Conservation (phyloP, 768 basidiomycete species). For the Mycena haematopus region DNA sequence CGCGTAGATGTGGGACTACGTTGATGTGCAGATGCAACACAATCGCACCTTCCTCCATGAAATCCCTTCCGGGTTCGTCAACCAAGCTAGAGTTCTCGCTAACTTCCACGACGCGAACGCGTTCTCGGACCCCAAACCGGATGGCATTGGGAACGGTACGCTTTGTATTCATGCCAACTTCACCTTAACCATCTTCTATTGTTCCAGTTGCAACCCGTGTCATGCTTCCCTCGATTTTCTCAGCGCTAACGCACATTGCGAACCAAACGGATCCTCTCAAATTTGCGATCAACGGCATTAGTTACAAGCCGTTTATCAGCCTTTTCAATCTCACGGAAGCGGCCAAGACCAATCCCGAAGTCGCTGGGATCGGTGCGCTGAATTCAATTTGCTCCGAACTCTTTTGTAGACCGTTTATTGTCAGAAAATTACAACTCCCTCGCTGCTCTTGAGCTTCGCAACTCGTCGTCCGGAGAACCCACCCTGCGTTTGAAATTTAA, state of each 20-base stretch:
- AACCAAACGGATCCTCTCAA: conserved; percentile 49
- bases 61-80: conserved; percentile 47
- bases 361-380: conserved; percentile 46
- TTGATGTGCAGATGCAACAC: conserved; percentile 61
- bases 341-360: conserved; percentile 43
- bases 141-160: conserved; percentile 56
- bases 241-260: conserved; percentile 48
- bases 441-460: conserved; percentile 51
- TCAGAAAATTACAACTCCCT: conserved; percentile 51
- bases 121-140: conserved; percentile 44
- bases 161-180: neutral
- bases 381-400: neutral
- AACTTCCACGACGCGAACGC: conserved; percentile 63
- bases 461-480: conserved; percentile 39
- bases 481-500: conserved; percentile 55
- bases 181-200: neutral
- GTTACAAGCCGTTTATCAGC: conserved; percentile 65
- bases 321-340: conserved; percentile 64
- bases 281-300: conserved; percentile 52
- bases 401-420: neutral
- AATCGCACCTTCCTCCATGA: conserved; percentile 48
- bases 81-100: conserved; percentile 53
- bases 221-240: conserved; percentile 53
- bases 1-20: conserved; percentile 54
- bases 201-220: conserved; percentile 56